Evolutionary conservation across 768 basidiomycete genomes (phyloP).

Genomic region (Kwoniella pini): DNA sequence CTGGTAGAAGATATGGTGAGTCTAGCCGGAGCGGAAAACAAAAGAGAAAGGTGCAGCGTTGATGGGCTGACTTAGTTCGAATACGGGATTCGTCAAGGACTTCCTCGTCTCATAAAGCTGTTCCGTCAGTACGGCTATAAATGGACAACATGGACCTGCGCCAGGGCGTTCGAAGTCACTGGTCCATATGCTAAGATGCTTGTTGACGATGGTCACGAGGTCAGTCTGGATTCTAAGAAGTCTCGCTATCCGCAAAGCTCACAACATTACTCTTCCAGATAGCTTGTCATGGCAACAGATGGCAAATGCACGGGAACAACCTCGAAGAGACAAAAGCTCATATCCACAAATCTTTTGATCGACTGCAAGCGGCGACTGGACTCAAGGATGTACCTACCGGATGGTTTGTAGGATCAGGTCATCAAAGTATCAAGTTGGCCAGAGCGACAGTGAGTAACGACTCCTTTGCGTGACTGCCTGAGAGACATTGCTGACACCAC

Average conservation of each 20-base stretch:
- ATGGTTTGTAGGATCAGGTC: conserved; percentile 32
- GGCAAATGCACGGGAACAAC: conserved; percentile 27
- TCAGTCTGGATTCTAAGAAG: neutral
- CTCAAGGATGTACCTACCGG: conserved; percentile 34
- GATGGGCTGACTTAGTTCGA: conserved; percentile 26
- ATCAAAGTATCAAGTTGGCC: conserved; percentile 19
- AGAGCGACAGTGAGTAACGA: conserved; percentile 24
- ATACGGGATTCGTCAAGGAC: conserved; percentile 35
- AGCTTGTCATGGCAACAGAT: conserved; percentile 44
- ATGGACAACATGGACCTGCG: conserved; percentile 39
- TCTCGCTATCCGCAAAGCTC: neutral
- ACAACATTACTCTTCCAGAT: conserved; percentile 9
- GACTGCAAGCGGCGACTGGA: conserved; percentile 37
- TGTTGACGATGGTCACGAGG: conserved; percentile 35
- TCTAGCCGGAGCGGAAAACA: neutral
- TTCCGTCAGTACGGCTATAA: conserved; percentile 34
- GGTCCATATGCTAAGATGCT: conserved; percentile 30
- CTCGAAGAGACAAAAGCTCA: conserved; percentile 26
- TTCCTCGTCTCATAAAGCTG: conserved; percentile 34
- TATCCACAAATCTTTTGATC: conserved; percentile 37
- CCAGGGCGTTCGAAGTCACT: conserved; percentile 29
- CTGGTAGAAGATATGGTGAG: conserved; percentile 37
- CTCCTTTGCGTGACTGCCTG: neutral
- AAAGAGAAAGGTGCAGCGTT: too few relatives aligned
- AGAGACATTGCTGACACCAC: neutral